Percentiles rank a stretch among this genome's conserved stretches.
These are phyloP conservation scores for Nelumbo lutea DNA, from an alignment of 164 flowering plant species.

Conservation along the genomic window DNA sequence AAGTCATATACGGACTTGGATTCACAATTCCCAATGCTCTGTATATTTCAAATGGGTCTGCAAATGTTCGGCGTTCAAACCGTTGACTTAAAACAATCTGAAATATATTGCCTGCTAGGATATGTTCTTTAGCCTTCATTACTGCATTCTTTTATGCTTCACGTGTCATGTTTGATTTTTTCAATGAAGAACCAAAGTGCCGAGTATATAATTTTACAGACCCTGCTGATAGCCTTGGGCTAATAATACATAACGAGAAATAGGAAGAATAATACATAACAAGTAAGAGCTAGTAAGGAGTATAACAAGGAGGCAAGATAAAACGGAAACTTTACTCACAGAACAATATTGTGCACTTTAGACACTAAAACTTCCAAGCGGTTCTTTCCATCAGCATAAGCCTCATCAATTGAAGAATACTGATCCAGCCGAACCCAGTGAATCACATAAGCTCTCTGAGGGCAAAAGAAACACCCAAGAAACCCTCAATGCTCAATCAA, in stretches of 20 bases:
- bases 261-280: not conserved
- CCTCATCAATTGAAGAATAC: constrained; percentile 60
- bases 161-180: constrained; percentile 63
- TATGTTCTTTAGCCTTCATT: constrained; percentile 81
- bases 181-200: constrained; percentile 59
- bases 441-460: constrained; percentile 82
- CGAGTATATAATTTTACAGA: constrained; percentile 48
- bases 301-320: not conserved
- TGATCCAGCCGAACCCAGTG: constrained; percentile 85
- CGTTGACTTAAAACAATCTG: constrained; percentile 97
- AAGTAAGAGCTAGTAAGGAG: not conserved
- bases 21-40: constrained; percentile 90
- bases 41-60: constrained; percentile 94
- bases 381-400: constrained; percentile 63
- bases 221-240: constrained; percentile 77
- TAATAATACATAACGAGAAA: constrained; percentile 26
- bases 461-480: constrained; percentile 12
- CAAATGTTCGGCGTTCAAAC: constrained; percentile 88
- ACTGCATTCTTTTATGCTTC: constrained; percentile 81
- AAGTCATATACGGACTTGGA: constrained; percentile 95
- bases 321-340: constrained; percentile 46
- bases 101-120: constrained; percentile 90
- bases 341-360: constrained; percentile 57
- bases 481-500: not conserved
- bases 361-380: constrained; percentile 55